These are phyloP conservation scores for Pseudocercospora vitis DNA, from an alignment of 2,329 filamentous ascomycete species.

Conservation along the genomic window DNA sequence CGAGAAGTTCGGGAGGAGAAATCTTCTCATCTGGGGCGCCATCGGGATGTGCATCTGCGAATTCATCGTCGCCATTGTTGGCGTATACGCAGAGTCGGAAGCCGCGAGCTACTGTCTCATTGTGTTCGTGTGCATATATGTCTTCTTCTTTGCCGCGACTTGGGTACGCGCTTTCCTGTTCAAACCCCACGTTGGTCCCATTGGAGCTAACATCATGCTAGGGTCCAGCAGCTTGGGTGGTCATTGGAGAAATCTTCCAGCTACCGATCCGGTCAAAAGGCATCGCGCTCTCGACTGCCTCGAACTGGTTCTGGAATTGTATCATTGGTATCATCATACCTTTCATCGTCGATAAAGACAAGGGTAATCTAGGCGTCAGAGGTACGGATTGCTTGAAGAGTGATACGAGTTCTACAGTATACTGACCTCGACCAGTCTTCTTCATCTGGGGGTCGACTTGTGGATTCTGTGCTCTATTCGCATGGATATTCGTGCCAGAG, in stretches of 20 bases:
- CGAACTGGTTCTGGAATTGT: slow-evolving; percentile 56
- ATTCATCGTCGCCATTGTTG: slow-evolving; percentile 73
- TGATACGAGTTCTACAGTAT: not conserved
- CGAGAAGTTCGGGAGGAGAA: slow-evolving; percentile 77
- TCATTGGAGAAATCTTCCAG: slow-evolving; percentile 84
- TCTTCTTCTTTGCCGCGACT: slow-evolving; percentile 86
- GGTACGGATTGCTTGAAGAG: not conserved
- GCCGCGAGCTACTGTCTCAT: slow-evolving; percentile 60
- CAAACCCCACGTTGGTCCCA: too few relatives aligned
- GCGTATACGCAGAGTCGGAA: slow-evolving; percentile 46
- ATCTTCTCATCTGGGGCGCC: slow-evolving; percentile 75
- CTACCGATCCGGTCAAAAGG: slow-evolving; percentile 57
- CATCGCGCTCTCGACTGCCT: slow-evolving; percentile 81
- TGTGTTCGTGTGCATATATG: slow-evolving; percentile 85
- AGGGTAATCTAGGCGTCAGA: slow-evolving; percentile 54
- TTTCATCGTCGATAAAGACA: slow-evolving; percentile 63
- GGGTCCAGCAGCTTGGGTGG: slow-evolving; percentile 64
- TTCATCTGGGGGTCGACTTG: slow-evolving; percentile 47
- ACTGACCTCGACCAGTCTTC: slow-evolving; percentile 40
- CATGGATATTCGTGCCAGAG: slow-evolving; percentile 43
- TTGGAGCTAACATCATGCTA: not conserved
- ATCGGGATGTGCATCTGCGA: slow-evolving; percentile 80
- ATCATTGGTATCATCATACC: slow-evolving; percentile 69
- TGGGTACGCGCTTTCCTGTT: slow-evolving; percentile 52
- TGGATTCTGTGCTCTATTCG: slow-evolving; percentile 37